Percentiles rank a stretch among this genome's conserved stretches.
phyloP scores from a whole-genome alignment of 768 basidiomycete genomes.

The Lactarius quietus region DNA sequence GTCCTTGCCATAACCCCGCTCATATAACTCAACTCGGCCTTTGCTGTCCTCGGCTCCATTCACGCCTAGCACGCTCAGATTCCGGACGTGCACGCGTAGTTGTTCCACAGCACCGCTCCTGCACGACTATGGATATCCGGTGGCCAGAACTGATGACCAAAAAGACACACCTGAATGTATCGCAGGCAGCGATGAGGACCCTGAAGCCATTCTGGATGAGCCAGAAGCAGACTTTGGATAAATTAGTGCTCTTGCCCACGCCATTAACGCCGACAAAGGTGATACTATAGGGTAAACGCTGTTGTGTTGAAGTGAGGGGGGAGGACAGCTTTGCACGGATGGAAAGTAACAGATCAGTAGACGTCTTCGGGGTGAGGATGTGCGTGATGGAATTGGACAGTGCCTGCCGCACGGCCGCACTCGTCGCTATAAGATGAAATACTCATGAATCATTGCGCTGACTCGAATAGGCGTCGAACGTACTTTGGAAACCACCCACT shows the following conservation, averaged over 20 bases:
- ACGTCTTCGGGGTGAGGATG: constrained; percentile 94
- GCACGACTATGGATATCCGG: constrained; percentile 1
- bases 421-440: constrained; percentile 56
- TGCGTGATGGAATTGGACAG: constrained; percentile 85
- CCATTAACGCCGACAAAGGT: constrained; percentile 99
- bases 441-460: constrained; percentile 10
- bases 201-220: constrained; percentile 90
- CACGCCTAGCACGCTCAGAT: constrained; percentile 79
- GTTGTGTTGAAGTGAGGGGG: constrained; percentile 67
- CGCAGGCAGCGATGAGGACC: constrained; percentile 97
- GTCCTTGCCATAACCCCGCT: constrained; percentile 97
- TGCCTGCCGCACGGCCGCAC: constrained; percentile 76
- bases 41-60: constrained; percentile 64
- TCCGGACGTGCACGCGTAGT: constrained; percentile 92
- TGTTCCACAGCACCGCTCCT: constrained; percentile 98
- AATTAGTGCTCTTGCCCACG: constrained; percentile 97
- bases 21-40: constrained; percentile 86
- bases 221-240: constrained; percentile 99
- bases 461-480: constrained; percentile 28
- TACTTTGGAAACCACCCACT: constrained; percentile 87
- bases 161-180: constrained; percentile 76
- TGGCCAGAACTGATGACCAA: background rate
- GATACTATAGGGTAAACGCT: constrained; percentile 84
- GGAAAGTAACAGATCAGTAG: constrained; percentile 91
- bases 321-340: constrained; percentile 85